Evolutionary conservation across 2,329 filamentous ascomycete genomes (phyloP), one percentile per base, ranked within the genome.

Genomic region (Fusarium sp.): DNA sequence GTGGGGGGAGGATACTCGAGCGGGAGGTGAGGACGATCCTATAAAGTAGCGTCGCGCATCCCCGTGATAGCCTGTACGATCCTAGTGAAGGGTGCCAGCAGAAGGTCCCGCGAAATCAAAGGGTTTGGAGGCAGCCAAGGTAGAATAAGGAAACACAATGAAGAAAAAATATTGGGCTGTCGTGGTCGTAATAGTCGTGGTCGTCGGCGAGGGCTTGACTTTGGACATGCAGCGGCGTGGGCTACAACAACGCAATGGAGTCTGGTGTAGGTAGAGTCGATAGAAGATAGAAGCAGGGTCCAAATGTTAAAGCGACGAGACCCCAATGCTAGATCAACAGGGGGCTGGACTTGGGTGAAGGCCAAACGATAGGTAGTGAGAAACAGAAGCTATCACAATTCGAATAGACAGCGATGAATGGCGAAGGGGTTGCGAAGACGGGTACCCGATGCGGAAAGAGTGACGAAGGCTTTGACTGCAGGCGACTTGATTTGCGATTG

Each of bases 41-140:
- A 50, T 61, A 58, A 62, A 57, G 55, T 65, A 62, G 49, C 49
- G 67, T 75, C 62, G 56, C 67, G 68, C 73, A 75, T 75, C 58
- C 69, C 69, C 52, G 57, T 65, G 42, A 48, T 52, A 58, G 23
- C 34, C 39, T 48, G 50, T 49, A 21, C 34, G 18, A 44, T 42
- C 23, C 37, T 51, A 53, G 19, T 52, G 23, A 48, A 39, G 23
- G 39, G 43, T 39, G 37, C 49, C 43, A n/a, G 16, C 14, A 21
- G 34, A 61, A 39, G 39, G 23, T 37, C 25, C 44, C 39, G 25
- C 13, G 28, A 53, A 42, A 19, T 43, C 37, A 23, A 49, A 43
- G 21, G 31, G 23, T 57, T 57, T 45, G 23, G 26, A 45, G 28
- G 25, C 23, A 25, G 19, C 28, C 34, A 56, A 25, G 21, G 8